Base-by-base conservation (phyloP, 2,329 filamentous ascomycete genomes). In the Ascocoryne sarcoides region DNA sequence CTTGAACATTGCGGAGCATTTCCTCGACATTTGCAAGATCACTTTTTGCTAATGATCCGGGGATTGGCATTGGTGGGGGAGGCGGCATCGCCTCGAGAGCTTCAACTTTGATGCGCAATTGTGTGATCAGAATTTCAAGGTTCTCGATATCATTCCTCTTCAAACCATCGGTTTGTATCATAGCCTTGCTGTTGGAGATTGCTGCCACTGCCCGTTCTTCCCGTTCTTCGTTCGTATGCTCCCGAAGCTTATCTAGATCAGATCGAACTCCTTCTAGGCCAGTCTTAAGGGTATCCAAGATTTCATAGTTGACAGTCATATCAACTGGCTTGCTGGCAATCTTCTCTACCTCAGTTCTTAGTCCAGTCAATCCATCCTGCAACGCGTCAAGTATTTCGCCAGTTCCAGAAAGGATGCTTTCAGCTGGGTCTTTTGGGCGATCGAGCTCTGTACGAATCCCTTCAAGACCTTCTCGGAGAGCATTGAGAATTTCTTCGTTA, bases 381-480 rank as follows among this genome's bases (percentile, higher is more conserved):
- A 96, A 69, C 1, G 89, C 84, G 57, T 95, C 87, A 1, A 96
- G 70, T 9, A 95, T 84, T 56, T 95, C 88, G 37, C 87, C 84
- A 0, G 87, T 90, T 48, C 89, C 86, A 12, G 55, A 55, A 16
- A 52, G 33, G 39, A 53, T 40, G 37, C 52, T 56, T 32, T 59
- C 57, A 14, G 17, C n/a, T 4, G 15, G 20, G 10, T 14, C n/a
- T 36, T 26, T n/a, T 26, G 23, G 23, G 23, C 23, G 23, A 26
- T 26, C 23, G 12, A 26, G 23, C 23, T 26, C 23, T 26, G 23
- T 12, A 4, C 85, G 76, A 21, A 95, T 71, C 32, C 73, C 76
- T 44, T 85, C 83, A 21, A 95, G 71, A 2, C 88, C 86, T 32
- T 74, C 76, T 20, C 75, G 78, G 2, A 90, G 36, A 2, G 47